Base-by-base conservation (phyloP, 2,329 filamentous ascomycete species). In the Claviceps maximensis region DNA sequence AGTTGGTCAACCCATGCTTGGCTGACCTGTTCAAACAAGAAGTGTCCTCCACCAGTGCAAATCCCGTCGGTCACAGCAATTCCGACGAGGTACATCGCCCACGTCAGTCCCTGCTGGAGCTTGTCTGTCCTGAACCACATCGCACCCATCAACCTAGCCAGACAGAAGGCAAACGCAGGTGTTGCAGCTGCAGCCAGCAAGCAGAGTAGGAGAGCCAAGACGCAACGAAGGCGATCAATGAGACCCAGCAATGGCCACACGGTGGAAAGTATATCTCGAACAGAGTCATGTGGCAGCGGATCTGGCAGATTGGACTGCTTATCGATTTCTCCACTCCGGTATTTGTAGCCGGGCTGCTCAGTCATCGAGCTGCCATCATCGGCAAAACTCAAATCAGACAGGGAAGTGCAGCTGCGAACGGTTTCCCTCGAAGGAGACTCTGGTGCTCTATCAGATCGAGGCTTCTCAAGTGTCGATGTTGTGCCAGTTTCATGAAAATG, bases 1-100 rank as follows among this genome's bases (percentile, higher is more conserved):
- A 94, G 73, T 0, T 69, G 68, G 60, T 91, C 82, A 15, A 90
- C 76, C 91, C 91, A 97, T 1, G 75, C 65, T 62, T 95, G 86
- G 1, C 80, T 87, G 13, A 76, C 79, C 27, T 73, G 70, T 58
- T 95, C 89, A 6, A 94, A 74, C 9, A 87, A 68, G 62, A 85
- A 90, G 40, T 86, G 82, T 55, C 83, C 80, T 0, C 76, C 64
- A 42, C 84, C 91, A 0, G 77, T 80, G 15, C 82, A 74, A 1
- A 79, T 45, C 0, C 82, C 85, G 58, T 95, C 88, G 0, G 76
- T 62, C 13, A 82, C 59, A 0, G 88, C 83, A 4, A 95, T 74
- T 0, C 74, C 77, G 0, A 91, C 69, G 5, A 96, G 80, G 1
- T 74, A 72, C 15, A 89, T 66, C 0, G 88, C 83, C 79, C 88